Base-by-base conservation (phyloP, 1,284 basidiomycete genomes). In the Moesziomyces parantarcticus region DNA sequence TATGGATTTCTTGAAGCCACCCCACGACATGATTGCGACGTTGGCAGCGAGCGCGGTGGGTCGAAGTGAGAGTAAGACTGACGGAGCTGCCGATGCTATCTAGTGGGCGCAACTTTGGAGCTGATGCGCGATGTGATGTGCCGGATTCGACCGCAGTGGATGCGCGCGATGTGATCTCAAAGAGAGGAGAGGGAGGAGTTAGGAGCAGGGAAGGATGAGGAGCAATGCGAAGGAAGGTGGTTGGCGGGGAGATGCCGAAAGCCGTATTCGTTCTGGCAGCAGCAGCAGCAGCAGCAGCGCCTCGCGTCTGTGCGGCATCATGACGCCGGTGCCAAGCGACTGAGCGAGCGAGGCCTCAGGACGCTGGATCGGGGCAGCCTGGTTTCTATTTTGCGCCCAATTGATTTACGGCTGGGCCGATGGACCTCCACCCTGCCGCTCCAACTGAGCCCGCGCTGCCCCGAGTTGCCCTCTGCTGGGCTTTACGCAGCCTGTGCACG, bases 1-100 rank as follows among this genome's bases (percentile, higher is more conserved):
- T 64, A 97, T 89, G 29, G 92, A 91, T 87, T 97, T 97, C 87
- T 97, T 96, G 87, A 97, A 92, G 74, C 94, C 82, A 10, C 71
- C 74, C 82, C 82, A 83, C 58, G 81, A 82, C 81, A 83, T 83
- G 50, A 14, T 78, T 45, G 48, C 25, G 10, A 25, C 13, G 9
- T 32, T 26, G 11, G 14, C 29, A 11, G 29, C 29, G 29, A 32
- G 29, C 10, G 39, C 25, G 7, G 45, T 45, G 25, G 25, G 26
- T 29, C 4, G 8, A 29, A 29, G 29, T 32, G 29, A 13, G 29
- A 39, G 16, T 6, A 16, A 39, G 36, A 39, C 11, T 16, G 16
- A 39, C 18, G 36, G 36, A 32, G 29, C 4, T 32, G 36, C 36
- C 36, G 36, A 39, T 39, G 18, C 34, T 36, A n/a, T n/a, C 11